A percentile compares a stretch with the other conserved stretches of the same genome.
phyloP scores from a whole-genome alignment of 352 stramenopile species.

The Aphanomyces astaci region DNA sequence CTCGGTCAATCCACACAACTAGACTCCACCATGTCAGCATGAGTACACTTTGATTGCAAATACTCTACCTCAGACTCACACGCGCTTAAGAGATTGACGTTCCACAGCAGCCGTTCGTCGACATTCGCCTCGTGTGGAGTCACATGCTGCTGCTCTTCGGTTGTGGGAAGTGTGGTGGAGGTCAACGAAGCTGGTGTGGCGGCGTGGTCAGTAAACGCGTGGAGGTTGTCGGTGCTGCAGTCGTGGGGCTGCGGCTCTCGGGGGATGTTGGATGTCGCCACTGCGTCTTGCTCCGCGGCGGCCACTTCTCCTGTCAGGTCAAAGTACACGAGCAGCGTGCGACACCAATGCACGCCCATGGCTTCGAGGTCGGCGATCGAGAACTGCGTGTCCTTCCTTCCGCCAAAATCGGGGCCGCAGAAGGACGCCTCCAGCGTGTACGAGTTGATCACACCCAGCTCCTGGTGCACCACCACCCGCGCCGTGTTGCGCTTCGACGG shows the following conservation, averaged over 20 bases:
- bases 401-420: slow-evolving; percentile 70
- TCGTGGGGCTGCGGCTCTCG: slow-evolving; percentile 23
- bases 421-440: slow-evolving; percentile 90
- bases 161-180: slow-evolving; percentile 10
- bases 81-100: slow-evolving; percentile 42
- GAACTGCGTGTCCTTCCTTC: slow-evolving; percentile 62
- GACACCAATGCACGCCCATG: slow-evolving; percentile 64
- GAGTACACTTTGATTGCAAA: neutral
- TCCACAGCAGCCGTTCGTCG: slow-evolving; percentile 2
- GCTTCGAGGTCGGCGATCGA: slow-evolving; percentile 63
- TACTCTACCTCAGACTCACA: slow-evolving; percentile 35
- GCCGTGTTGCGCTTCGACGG: slow-evolving; percentile 85
- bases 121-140: no score
- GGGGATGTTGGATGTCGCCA: neutral
- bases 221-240: slow-evolving; percentile 7
- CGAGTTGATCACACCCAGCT: slow-evolving; percentile 74
- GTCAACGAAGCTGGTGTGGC: neutral
- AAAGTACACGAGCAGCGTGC: slow-evolving; percentile 71
- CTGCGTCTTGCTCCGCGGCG: slow-evolving; percentile 3
- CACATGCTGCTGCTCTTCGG: no score
- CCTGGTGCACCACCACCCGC: slow-evolving; percentile 84
- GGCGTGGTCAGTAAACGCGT: neutral
- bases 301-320: slow-evolving; percentile 29
- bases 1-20: slow-evolving; percentile 35
- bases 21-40: neutral